Evolutionary conservation across 2,329 filamentous ascomycete genomes (phyloP), one percentile per base, ranked within the genome.

Genomic region (Alternaria burnsii): DNA sequence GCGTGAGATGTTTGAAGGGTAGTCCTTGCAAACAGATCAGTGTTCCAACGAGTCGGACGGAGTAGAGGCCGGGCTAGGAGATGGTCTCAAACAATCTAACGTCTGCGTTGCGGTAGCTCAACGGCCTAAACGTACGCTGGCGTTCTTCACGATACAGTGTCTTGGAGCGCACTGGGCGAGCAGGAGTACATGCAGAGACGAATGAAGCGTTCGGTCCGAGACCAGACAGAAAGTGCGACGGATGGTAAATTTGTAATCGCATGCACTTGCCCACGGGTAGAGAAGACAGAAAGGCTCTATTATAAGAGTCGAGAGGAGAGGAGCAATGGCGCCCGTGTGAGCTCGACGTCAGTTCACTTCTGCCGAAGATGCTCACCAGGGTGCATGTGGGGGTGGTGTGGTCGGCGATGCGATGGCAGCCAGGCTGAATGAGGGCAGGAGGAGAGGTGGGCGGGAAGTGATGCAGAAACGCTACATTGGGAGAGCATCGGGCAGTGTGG

Each of bases 141-240:
- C 64, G 66, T 62, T 67, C 50, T 65, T 73, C 68, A 74, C 71
- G 65, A 71, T 63, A 44, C 55, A 62, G 60, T 47, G 66, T 58
- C 53, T 67, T 65, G 52, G 28, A 47, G 66, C 69, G 70, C 74
- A 75, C 70, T 74, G 71, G 70, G 71, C 69, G 69, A 63, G 60
- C 56, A 41, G 68, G 60, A 70, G 71, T 67, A 71, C 68, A 71
- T 72, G 74, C 71, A 71, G 64, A 65, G 64, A 62, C 28, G 61
- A 72, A 69, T 73, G 73, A 76, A 76, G 76, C 72, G 70, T 70
- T 73, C 68, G 75, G 71, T 67, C 71, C 71, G 69, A 75, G 71
- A 71, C 66, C 71, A 73, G 74, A 74, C 62, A 62, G 55, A 62
- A 64, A 71, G 71, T 73, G 75, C 71, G 75, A 75, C 74, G 73